phyloP scores from a whole-genome alignment of 371 early-diverging fungal genomes.

The Actinomucor elegans region DNA sequence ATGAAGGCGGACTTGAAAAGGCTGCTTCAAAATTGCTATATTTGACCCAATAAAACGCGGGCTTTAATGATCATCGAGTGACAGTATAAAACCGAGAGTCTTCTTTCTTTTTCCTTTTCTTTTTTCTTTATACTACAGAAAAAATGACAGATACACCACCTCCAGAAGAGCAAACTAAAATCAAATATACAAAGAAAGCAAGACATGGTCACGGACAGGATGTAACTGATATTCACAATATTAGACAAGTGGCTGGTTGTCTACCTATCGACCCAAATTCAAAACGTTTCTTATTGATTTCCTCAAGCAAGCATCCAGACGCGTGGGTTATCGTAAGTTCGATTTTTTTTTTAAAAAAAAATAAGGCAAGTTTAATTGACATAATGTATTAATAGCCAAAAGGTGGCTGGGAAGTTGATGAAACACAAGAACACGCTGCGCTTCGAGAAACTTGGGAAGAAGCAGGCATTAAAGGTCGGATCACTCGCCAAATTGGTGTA shows the following conservation, averaged over 20 bases:
- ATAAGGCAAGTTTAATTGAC: too few relatives aligned
- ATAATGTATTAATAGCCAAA: constrained; percentile 46
- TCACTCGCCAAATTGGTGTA: constrained; percentile 52
- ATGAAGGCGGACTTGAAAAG: too few relatives aligned
- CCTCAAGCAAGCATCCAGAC: constrained; percentile 51
- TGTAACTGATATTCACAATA: constrained; percentile 30
- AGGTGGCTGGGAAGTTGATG: constrained; percentile 72
- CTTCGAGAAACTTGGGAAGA: constrained; percentile 71
- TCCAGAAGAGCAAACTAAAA: constrained; percentile 7
- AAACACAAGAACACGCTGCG: constrained; percentile 66
- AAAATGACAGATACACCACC: too few relatives aligned
- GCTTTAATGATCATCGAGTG: too few relatives aligned
- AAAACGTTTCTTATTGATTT: constrained; percentile 52
- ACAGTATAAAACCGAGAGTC: too few relatives aligned
- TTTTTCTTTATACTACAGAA: too few relatives aligned
- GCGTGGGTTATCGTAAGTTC: constrained; percentile 56
- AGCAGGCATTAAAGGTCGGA: constrained; percentile 59
- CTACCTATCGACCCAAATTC: constrained; percentile 54
- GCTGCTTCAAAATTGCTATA: too few relatives aligned
- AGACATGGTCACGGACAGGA: constrained; percentile 44
- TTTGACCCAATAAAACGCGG: too few relatives aligned
- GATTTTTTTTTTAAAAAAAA: not conserved
- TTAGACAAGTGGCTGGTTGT: constrained; percentile 63
- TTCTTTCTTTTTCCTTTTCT: too few relatives aligned
- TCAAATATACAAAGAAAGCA: constrained; percentile 44